These are phyloP conservation scores for Oxyria digyna DNA, from an alignment of 148 eudicot species.

Conservation along the genomic window DNA sequence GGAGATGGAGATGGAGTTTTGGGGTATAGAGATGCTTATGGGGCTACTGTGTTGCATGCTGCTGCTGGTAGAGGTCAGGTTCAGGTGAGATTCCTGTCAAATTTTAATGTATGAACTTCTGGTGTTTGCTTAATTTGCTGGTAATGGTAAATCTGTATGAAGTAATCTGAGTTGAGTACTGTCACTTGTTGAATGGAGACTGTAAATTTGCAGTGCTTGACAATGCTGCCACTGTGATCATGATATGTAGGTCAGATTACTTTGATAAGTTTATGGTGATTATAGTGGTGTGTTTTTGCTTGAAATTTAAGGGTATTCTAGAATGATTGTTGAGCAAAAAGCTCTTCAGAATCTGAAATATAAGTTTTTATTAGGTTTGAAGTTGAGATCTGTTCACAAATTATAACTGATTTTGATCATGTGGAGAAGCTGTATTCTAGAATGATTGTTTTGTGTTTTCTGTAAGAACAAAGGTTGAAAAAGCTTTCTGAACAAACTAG, in stretches of 20 bases:
- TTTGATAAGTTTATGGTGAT: not conserved
- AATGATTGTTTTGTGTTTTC: not conserved
- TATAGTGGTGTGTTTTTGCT: not conserved
- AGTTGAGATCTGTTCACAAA: not conserved
- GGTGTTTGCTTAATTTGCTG: not conserved
- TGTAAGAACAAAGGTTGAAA: not conserved
- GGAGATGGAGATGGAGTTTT: constrained; percentile 28
- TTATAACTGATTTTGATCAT: not conserved
- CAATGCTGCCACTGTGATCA: not conserved
- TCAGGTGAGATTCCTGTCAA: constrained; percentile 35
- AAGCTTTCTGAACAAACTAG: not conserved
- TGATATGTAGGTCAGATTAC: not conserved
- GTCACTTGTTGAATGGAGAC: not conserved
- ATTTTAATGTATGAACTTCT: not conserved
- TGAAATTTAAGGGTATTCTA: not conserved
- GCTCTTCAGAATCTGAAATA: not conserved
- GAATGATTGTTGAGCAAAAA: not conserved
- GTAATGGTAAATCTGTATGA: not conserved
- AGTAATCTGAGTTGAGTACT: not conserved
- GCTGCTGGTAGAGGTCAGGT: constrained; percentile 86
- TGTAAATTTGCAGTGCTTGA: not conserved
- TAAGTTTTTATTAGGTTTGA: not conserved
- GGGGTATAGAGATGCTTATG: constrained; percentile 57
- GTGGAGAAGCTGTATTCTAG: not conserved
- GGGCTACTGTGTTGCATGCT: constrained; percentile 66